Conservation (phyloP, 108 stramenopile genomes). For the Ochromonas danica region DNA sequence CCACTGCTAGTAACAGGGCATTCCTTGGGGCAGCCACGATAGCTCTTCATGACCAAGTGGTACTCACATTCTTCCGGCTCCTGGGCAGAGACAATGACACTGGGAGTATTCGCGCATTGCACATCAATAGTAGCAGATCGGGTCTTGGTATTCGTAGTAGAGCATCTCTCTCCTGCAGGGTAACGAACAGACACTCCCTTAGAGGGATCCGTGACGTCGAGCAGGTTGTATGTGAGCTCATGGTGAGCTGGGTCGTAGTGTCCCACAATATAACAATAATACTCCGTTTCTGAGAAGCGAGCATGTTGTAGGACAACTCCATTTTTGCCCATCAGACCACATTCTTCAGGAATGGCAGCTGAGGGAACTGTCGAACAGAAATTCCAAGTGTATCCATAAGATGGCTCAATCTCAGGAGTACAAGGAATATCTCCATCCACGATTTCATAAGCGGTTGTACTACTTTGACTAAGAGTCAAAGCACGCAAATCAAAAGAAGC, state of each 20-base stretch:
- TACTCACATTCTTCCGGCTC: constrained; percentile 26
- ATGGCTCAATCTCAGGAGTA: constrained; percentile 29
- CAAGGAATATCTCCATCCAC: constrained; percentile 35
- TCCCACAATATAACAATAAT: constrained; percentile 4
- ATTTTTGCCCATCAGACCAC: background rate
- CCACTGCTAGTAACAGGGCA: constrained; percentile 27
- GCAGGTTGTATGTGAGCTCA: constrained; percentile 23
- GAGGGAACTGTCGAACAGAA: constrained; percentile 18
- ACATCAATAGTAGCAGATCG: constrained; percentile 35
- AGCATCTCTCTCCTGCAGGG: constrained; percentile 20
- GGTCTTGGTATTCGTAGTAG: background rate
- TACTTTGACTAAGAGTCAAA: background rate
- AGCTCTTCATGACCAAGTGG: constrained; percentile 33
- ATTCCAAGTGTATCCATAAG: constrained; percentile 22
- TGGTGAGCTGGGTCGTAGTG: background rate
- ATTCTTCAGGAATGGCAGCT: background rate
- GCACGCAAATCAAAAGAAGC: constrained; percentile 7
- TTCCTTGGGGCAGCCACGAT: constrained; percentile 31
- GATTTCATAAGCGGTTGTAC: constrained; percentile 2
- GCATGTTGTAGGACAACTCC: constrained; percentile 21
- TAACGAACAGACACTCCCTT: constrained; percentile 24
- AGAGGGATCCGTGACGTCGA: constrained; percentile 4
- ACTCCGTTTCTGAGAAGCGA: background rate
- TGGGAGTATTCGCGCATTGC: background rate
- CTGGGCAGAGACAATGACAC: constrained; percentile 28